Base-by-base conservation (phyloP, 768 basidiomycete species). In the Pleurotus salmoneostramineus region DNA sequence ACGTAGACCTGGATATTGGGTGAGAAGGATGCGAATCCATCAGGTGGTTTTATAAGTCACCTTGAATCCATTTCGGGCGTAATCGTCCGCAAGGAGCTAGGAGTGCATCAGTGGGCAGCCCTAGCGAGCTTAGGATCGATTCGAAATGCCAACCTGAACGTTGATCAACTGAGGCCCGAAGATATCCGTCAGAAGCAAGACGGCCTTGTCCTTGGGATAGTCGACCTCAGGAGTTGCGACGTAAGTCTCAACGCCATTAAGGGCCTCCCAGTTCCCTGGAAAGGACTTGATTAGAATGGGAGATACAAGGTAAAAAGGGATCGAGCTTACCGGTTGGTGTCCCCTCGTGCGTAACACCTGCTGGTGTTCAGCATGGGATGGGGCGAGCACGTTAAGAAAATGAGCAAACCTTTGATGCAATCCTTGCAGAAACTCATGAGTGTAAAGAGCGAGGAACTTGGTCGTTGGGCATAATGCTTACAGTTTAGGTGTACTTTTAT, bases 351-450 rank as follows among this genome's bases (percentile, higher is more conserved):
- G 66, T 70, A 60, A 74, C 73, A 34, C 73, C 76, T 73, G 42
- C 32, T 14, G 17, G 17, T 42, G 47, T 48, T 27, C 21, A 27
- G 35, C 42, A 2, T 8, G 31, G 43, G 10, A 4, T 36, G 5
- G 3, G 6, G 36, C 17, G 34, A 27, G 21, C 21, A 27, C 21
- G 21, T 27, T 27, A 27, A 27, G 21, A 27, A 27, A 27, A 27
- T 27, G 21, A 27, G 21, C 21, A 27, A 58, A 77, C 82, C 79
- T 62, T 67, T 68, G 43, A 81, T 48, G 56, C 82, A 83, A 60
- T 82, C 63, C 57, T 70, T 63, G 69, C 81, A 83, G 61, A 83
- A 72, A 67, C 77, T 78, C 81, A 83, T 83, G 11, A 32, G 5
- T 27, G 49, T 47, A 15, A 27, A 27, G 21, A 27, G 21, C 2